Evolutionary conservation across 345 rosid species (phyloP), one percentile per base, ranked within the genome.

Genomic region (Linum trigynum): DNA sequence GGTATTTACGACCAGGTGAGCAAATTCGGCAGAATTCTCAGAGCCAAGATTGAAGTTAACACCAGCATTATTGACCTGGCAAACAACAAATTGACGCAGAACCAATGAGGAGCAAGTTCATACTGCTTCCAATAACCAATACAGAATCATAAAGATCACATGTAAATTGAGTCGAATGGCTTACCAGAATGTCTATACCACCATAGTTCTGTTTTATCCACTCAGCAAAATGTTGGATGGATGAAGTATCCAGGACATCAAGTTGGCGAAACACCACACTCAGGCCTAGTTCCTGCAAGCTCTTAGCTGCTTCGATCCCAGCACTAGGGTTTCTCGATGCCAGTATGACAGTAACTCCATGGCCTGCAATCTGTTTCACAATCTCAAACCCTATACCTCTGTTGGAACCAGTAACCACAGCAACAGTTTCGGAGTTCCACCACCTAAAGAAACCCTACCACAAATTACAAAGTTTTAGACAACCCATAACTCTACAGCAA

Each of bases 371-470:
- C 72, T 92, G 98, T 59, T 86, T 84, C n/a, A 73, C 92, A 69
- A 85, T 86, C 80, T 92, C 98, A 72, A 89, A 92, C 4, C 98
- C 98, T 39, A 92, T 92, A 23, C 98, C 98, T 79, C 98, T 82
- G 51, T 89, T 92, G 1, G 89, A 85, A 43, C 98, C 98, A 1
- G 96, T 92, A 62, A 92, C 95, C 55, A 92, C 95, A 7, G 95
- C 95, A 66, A 92, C 74, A 10, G 97, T 92, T 67, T 87, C 90
- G 39, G 75, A 37, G 2, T 96, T 82, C 98, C 98, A 92, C 98
- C 98, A 92, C 80, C 98, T 92, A 69, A 23, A 68, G 71, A 45
- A 53, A 66, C 17, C 37, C 38, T 17, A 59, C 51, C 67, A 45
- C 51, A 8, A 14, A 14, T 45, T 45, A 45, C 51, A 45, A 41